These are phyloP conservation scores for Pyrenophora graminea DNA, from an alignment of 2,329 filamentous ascomycete genomes.

Conservation along the genomic window DNA sequence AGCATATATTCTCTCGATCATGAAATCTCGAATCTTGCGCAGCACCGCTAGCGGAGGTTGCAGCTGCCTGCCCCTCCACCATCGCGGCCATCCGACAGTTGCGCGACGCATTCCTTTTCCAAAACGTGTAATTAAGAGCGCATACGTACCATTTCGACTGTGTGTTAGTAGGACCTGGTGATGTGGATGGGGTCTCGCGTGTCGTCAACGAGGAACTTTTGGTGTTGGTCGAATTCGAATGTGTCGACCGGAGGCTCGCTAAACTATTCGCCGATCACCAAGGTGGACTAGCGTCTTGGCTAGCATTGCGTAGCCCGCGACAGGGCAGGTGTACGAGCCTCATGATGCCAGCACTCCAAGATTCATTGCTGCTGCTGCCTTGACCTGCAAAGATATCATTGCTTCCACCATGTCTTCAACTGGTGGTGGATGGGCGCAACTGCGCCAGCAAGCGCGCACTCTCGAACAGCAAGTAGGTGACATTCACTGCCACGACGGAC, in stretches of 20 bases:
- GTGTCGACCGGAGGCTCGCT: slow-evolving; percentile 29
- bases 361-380: slow-evolving; percentile 17
- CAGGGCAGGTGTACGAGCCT: slow-evolving; percentile 20
- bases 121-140: slow-evolving; percentile 19
- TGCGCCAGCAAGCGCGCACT: slow-evolving; percentile 87
- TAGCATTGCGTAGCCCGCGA: slow-evolving; percentile 23
- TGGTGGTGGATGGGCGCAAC: slow-evolving; percentile 76
- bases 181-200: slow-evolving; percentile 46
- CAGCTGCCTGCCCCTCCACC: slow-evolving; percentile 20
- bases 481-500: slow-evolving; percentile 12
- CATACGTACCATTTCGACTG: slow-evolving; percentile 46
- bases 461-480: slow-evolving; percentile 81
- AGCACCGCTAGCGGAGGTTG: slow-evolving; percentile 23
- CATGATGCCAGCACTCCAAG: slow-evolving; percentile 29
- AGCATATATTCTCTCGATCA: slow-evolving; percentile 26
- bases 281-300: slow-evolving; percentile 29
- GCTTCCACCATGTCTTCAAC: slow-evolving; percentile 44
- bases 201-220: slow-evolving; percentile 37
- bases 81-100: slow-evolving; percentile 6
- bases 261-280: slow-evolving; percentile 13
- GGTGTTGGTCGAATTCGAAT: slow-evolving; percentile 29
- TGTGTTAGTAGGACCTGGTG: slow-evolving; percentile 44
- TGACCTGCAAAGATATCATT: neutral
- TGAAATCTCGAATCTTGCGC: slow-evolving; percentile 27
- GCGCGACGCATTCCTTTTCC: slow-evolving; percentile 17